Base-by-base conservation (phyloP, 768 basidiomycete species). In the Auricularia cornea region DNA sequence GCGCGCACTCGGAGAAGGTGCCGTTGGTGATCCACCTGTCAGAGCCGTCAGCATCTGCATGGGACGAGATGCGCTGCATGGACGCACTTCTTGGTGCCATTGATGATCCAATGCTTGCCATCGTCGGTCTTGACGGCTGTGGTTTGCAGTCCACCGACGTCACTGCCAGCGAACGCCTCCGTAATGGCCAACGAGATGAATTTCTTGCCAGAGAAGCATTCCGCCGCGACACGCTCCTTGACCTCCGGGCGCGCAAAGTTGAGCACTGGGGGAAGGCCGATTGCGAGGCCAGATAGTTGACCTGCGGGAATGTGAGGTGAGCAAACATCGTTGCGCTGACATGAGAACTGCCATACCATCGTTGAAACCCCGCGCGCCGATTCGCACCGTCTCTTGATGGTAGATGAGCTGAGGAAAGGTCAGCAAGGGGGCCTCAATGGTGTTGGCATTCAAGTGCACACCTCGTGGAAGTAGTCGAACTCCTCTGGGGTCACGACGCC, bases 121-220 rank as follows among this genome's bases (percentile, higher is more conserved):
- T 96, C 93, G n/a, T 73, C 74, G n/a, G 66, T 71, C 63, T 85
- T 84, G 62, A 84, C 83, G 1, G 95, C 95, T 1, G 87, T 89
- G 63, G 89, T 98, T 79, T 85, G 93, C 38, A 95, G 69, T 2
- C 94, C 93, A 59, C 84, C 75, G 2, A 94, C 92, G 67, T 94
- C 91, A 68, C 89, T 90, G 20, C 91, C 91, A 2, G 94, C 95
- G 67, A 95, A 96, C 0, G 95, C 92, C 75, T 98, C 96, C 56
- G 87, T 89, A 70, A 98, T 92, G 10, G 96, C 96, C 35, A 98
- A 79, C 8, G 87, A 89, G 66, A 97, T 88, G 68, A 85, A 92
- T 74, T 94, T 92, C 74, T 87, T 90, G 10, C 90, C 92, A 2
- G 80, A 75, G 16, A 90, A 78, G 11, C 71, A 74, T 41, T 92